phyloP scores from a whole-genome alignment of 2,329 filamentous ascomycete species.

The Diplodia mutila region DNA sequence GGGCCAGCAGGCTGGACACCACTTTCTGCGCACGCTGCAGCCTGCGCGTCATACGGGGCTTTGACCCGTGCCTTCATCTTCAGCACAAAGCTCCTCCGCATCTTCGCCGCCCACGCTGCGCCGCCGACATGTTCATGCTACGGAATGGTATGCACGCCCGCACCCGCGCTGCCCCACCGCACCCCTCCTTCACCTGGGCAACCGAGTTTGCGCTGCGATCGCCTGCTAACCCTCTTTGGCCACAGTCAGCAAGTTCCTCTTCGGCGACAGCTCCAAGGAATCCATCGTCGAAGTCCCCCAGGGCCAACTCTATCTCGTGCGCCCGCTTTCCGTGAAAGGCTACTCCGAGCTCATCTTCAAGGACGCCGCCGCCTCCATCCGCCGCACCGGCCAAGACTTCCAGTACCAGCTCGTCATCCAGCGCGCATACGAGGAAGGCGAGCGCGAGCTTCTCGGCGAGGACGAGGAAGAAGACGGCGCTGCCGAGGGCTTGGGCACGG shows the following conservation, averaged over 20 bases:
- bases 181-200: constrained; percentile 21
- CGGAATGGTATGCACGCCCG: constrained; percentile 44
- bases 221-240: constrained; percentile 24
- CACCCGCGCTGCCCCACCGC: constrained; percentile 26
- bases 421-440: constrained; percentile 94
- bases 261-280: constrained; percentile 86
- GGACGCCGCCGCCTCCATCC: constrained; percentile 89
- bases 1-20: constrained; percentile 5
- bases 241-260: constrained; percentile 87
- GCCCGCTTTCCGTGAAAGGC: constrained; percentile 91
- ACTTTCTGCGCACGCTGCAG: constrained; percentile 16
- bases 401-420: constrained; percentile 98
- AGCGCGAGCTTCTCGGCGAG: constrained; percentile 87
- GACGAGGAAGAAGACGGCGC: constrained; percentile 84
- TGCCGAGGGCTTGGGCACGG: constrained; percentile 71
- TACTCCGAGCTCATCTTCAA: constrained; percentile 99
- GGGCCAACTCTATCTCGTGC: constrained; percentile 95
- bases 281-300: constrained; percentile 92
- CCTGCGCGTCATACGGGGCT: constrained; percentile 18
- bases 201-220: constrained; percentile 21
- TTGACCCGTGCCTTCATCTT: constrained; percentile 10
- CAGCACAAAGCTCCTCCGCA: constrained; percentile 19
- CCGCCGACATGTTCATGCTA: constrained; percentile 45
- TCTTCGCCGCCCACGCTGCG: background rate
- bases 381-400: constrained; percentile 90